Percentiles rank a stretch among this genome's conserved stretches.
These are phyloP conservation scores for Chaetomiaceae sp. DNA, from an alignment of 2,329 filamentous ascomycete genomes.

Conservation along the genomic window DNA sequence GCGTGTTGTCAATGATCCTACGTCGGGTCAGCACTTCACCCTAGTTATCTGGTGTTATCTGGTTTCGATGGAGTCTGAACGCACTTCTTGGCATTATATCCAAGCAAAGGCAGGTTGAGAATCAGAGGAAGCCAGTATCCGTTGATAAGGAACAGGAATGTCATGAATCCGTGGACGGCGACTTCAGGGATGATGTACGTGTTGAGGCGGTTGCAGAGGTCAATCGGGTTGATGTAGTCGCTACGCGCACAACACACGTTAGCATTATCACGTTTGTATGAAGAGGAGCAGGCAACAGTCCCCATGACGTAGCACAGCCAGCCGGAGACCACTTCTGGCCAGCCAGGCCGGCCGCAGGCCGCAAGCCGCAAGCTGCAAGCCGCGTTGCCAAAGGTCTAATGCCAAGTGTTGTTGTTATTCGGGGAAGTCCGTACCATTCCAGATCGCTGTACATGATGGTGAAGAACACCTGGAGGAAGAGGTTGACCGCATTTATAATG, in stretches of 20 bases:
- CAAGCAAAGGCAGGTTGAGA: slow-evolving; percentile 86
- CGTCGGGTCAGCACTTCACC: slow-evolving; percentile 28
- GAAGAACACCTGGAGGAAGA: slow-evolving; percentile 99
- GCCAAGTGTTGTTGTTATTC: background rate
- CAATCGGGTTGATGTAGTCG: slow-evolving; percentile 99
- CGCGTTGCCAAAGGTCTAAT: too few relatives aligned
- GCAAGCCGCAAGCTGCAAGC: background rate
- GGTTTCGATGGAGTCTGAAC: slow-evolving; percentile 36
- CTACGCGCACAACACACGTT: slow-evolving; percentile 41
- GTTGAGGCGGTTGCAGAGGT: slow-evolving; percentile 99
- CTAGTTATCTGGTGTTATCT: background rate
- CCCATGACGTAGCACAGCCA: slow-evolving; percentile 4
- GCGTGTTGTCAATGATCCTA: slow-evolving; percentile 95
- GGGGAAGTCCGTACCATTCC: slow-evolving; percentile 75
- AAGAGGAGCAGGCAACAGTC: slow-evolving; percentile 3
- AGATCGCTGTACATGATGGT: slow-evolving; percentile 99
- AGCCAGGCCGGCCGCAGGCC: background rate
- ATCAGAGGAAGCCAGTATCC: slow-evolving; percentile 95
- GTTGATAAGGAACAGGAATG: slow-evolving; percentile 94
- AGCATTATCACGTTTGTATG: background rate
- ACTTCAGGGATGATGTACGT: slow-evolving; percentile 99
- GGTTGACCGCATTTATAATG: slow-evolving; percentile 99
- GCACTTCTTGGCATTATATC: slow-evolving; percentile 97
- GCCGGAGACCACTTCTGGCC: background rate
- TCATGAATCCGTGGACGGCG: slow-evolving; percentile 93